Conservation (phyloP, 371 early-diverging fungal genomes). For the Haplosporangium sp. region DNA sequence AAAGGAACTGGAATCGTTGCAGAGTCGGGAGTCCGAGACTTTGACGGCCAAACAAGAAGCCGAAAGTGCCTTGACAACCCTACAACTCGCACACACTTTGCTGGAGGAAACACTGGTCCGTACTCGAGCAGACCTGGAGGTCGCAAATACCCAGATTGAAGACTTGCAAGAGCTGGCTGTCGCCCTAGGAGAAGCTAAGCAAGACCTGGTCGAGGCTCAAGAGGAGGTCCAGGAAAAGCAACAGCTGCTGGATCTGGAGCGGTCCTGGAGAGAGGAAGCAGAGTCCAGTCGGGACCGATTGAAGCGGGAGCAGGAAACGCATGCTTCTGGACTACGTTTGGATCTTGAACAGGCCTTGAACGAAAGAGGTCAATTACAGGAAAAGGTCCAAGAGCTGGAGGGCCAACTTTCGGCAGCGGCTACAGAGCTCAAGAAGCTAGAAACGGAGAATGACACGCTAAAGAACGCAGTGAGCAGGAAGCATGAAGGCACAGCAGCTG, state of each 20-base stretch:
- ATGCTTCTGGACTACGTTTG: background rate
- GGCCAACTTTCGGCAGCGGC: background rate
- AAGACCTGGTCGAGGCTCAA: slow-evolving; percentile 56
- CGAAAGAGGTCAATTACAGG: slow-evolving; percentile 14
- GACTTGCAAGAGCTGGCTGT: slow-evolving; percentile 19
- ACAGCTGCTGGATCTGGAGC: slow-evolving; percentile 30
- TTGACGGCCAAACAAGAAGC: slow-evolving; percentile 26
- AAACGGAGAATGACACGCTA: no score
- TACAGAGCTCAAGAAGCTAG: slow-evolving; percentile 8
- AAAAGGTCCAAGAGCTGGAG: slow-evolving; percentile 15
- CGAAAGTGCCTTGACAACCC: slow-evolving; percentile 11
- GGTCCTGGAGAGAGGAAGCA: slow-evolving; percentile 38
- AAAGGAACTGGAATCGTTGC: slow-evolving; percentile 58
- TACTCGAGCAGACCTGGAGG: slow-evolving; percentile 11
- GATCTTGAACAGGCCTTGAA: slow-evolving; percentile 8
- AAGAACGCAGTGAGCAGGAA: no score
- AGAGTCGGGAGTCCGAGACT: slow-evolving; percentile 46
- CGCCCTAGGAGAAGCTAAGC: slow-evolving; percentile 41
- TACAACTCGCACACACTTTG: background rate
- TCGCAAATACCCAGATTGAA: slow-evolving; percentile 12
- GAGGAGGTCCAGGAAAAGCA: slow-evolving; percentile 41
- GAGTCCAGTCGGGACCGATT: slow-evolving; percentile 9
- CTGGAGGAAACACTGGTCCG: slow-evolving; percentile 7
- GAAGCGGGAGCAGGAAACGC: slow-evolving; percentile 17
- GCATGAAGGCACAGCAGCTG: background rate